Percentiles rank a stretch among this genome's conserved stretches.
phyloP scores from a whole-genome alignment of 148 eudicot genomes.

The Vaccinium vitisidaea region DNA sequence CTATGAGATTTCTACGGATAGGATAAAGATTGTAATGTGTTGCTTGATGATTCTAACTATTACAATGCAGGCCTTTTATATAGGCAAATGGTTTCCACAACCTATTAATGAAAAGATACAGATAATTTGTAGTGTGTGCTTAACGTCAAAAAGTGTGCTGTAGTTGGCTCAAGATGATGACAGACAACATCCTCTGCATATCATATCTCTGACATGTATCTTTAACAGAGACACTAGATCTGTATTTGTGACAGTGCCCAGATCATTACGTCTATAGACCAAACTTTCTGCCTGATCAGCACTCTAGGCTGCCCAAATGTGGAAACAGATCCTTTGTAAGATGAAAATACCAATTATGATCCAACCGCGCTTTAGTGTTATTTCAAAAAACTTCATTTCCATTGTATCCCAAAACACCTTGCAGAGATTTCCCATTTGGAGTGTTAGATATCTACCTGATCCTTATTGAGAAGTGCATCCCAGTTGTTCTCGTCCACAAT shows the following conservation, averaged over 20 bases:
- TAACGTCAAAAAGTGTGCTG: background rate
- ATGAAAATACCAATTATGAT: background rate
- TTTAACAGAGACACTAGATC: background rate
- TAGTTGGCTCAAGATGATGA: background rate
- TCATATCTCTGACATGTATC: background rate
- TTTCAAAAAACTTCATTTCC: background rate
- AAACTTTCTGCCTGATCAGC: background rate
- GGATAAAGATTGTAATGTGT: background rate
- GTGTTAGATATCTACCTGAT: slow-evolving; percentile 54
- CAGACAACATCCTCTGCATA: background rate
- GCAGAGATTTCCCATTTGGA: background rate
- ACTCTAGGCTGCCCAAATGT: background rate
- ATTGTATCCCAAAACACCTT: background rate
- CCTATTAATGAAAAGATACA: background rate
- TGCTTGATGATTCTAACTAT: background rate
- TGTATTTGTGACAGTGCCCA: background rate
- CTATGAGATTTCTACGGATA: background rate
- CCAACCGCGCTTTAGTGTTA: background rate
- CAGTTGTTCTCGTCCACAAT: slow-evolving; percentile 63
- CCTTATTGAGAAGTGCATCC: slow-evolving; percentile 71
- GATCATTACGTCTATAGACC: background rate
- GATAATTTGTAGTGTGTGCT: background rate
- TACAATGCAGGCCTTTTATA: background rate
- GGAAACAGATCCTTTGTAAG: background rate
- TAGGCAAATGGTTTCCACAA: background rate